Conservation (phyloP, 163 green algal species). For the Volvox carteri region DNA sequence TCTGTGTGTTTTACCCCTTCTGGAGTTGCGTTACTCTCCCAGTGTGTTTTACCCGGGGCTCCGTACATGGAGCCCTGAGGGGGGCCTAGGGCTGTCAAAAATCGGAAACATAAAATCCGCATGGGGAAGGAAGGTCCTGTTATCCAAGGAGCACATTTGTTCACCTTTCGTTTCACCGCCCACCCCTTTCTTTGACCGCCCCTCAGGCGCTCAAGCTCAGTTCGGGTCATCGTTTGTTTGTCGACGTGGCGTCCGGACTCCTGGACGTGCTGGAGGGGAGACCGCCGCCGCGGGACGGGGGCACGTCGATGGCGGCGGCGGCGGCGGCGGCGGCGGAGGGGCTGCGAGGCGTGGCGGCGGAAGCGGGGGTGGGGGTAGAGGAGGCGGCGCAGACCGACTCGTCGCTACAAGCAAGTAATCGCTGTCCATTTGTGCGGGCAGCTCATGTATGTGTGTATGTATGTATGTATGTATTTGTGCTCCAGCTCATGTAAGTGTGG, state of each 20-base stretch:
- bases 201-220: constrained; percentile 76
- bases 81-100: no score
- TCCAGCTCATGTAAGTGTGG: no score
- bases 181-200: not conserved
- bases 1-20: no score
- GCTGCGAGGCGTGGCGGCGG: constrained; percentile 12
- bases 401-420: not conserved
- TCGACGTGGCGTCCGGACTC: constrained; percentile 64
- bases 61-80: no score
- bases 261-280: constrained; percentile 55
- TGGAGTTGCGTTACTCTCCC: no score
- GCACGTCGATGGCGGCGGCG: constrained; percentile 3
- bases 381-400: not conserved
- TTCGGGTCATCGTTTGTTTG: constrained; percentile 66
- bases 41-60: no score
- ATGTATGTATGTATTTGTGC: no score
- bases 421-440: no score
- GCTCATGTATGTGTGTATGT: no score
- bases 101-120: no score
- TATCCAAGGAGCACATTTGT: no score
- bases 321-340: constrained; percentile 41
- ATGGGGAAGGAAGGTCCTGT: no score
- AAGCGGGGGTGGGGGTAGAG: constrained; percentile 26
- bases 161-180: not conserved
- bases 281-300: constrained; percentile 7